Base-by-base conservation (phyloP, 1,284 basidiomycete genomes). In the Ganoderma sinense region DNA sequence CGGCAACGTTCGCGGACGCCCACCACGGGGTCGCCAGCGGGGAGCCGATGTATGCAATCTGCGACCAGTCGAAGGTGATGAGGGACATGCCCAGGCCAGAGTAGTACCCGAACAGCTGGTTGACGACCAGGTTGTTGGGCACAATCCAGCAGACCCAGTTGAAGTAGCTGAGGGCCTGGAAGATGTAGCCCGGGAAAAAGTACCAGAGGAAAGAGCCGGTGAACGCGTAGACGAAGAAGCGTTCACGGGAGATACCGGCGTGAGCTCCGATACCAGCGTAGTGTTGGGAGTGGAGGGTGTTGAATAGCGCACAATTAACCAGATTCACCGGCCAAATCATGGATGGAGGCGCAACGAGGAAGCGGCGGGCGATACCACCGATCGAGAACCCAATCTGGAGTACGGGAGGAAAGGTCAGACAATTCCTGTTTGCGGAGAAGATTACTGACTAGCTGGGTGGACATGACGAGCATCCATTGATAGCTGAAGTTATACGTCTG, bases 361-460 rank as follows among this genome's bases (percentile, higher is more conserved):
- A 89, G 0, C 85, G 82, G 4, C 86, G 80, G n/a, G 84, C 84
- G 33, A 90, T 75, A 1, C 92, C 92, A 0, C 91, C 89, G 73
- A 84, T 88, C 2, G 93, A 91, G 77, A 97, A 95, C 0, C 96
- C 96, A 56, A 96, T 92, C 78, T 97, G 94, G 0, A 92, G 31
- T 23, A n/a, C 18, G 26, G 13, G 14, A 91, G 4, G 91, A 89
- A 82, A 96, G 87, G 43, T 94, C 86, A 67, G 95, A 26, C 73
- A 68, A 74, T 70, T 64, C 31, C 71, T 61, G 23, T 26, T 13
- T 2, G 23, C 61, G 82, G 81, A 73, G 83, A 10, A n/a, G 33
- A 13, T 29, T 7, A 61, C 74, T n/a, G 23, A 96, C 91, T 58
- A 97, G 84, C 77, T 80, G 79, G 6, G 94, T 94, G 10, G 94